Conservation (phyloP, 1,284 basidiomycete genomes). For the Sporisorium sorghi region DNA sequence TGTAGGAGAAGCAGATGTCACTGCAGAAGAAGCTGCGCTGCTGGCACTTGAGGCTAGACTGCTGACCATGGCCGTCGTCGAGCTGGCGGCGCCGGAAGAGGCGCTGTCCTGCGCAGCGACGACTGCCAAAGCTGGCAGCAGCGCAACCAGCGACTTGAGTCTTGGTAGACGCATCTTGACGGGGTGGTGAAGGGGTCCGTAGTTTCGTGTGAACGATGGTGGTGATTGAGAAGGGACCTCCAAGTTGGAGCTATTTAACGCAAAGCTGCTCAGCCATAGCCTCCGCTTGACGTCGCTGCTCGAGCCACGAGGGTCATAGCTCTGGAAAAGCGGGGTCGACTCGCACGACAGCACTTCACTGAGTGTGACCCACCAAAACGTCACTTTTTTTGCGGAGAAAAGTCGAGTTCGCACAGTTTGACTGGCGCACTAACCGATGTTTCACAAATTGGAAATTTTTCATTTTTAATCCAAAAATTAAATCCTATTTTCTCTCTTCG, state of each 20-base stretch:
- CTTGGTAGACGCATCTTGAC: slow-evolving; percentile 32
- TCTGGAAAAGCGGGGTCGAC: neutral
- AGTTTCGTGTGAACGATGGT: neutral
- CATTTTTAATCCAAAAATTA: no score
- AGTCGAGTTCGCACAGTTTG: neutral
- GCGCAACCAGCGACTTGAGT: slow-evolving; percentile 26
- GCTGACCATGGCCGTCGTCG: slow-evolving; percentile 7
- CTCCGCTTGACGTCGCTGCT: neutral
- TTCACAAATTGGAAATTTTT: neutral
- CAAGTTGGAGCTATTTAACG: neutral
- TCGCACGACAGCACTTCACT: no score
- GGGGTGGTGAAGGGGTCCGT: neutral
- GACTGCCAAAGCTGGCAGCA: slow-evolving; percentile 35
- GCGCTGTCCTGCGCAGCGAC: slow-evolving; percentile 37
- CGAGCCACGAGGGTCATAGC: neutral
- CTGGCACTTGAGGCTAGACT: slow-evolving; percentile 8
- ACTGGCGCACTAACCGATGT: neutral
- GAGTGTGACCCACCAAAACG: no score
- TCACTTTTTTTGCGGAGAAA: neutral
- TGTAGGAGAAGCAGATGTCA: slow-evolving; percentile 22
- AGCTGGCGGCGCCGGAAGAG: neutral
- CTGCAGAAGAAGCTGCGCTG: slow-evolving; percentile 20
- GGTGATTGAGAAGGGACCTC: neutral
- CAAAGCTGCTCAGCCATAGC: neutral
- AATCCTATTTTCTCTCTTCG: no score